Evolutionary conservation across 1,284 basidiomycete species (phyloP), one percentile per base, ranked within the genome.

Genomic region (Marasmius sp.): DNA sequence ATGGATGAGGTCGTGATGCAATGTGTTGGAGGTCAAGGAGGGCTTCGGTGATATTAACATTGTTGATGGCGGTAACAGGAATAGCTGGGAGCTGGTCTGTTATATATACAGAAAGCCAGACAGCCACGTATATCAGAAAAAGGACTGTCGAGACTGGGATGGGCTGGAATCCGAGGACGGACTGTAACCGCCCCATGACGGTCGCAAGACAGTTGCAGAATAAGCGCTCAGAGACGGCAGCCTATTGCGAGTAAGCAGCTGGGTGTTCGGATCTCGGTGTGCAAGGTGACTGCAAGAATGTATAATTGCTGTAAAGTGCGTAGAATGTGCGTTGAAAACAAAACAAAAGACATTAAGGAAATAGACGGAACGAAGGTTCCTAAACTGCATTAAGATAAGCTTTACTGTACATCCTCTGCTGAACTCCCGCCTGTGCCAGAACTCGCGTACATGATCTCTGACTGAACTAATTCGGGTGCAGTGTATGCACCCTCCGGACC

Each of bases 381-480:
- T 47, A n/a, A 47, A 47, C 45, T n/a, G 16, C 45, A 47, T 47
- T n/a, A 47, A 47, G 9, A 18, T 8, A 20, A 14, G 45, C 16
- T 16, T 36, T 54, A 54, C 18, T 33, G 36, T 61, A 58, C 22
- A 53, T 58, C 55, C 43, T 61, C 45, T 5, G 58, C 59, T 54
- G 65, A 56, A 59, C 60, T 51, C 66, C 49, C 67, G 61, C 76
- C 80, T 67, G 74, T 79, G 39, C 85, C 86, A 3, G 86, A 83
- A 70, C 88, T 89, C 62, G 81, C 87, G 69, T 89, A 89, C 69
- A 85, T 75, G 59, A 90, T 79, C 74, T 92, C 90, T 10, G 86
- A 75, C 67, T 84, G 81, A 22, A 81, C 83, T 48, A 91, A 72
- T 58, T 80, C 76, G 18, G 82, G 82, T 14, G 89, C 79, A 6